These are phyloP conservation scores for Solanum hybrid DNA, from an alignment of 305 asterid genomes.

Conservation along the genomic window DNA sequence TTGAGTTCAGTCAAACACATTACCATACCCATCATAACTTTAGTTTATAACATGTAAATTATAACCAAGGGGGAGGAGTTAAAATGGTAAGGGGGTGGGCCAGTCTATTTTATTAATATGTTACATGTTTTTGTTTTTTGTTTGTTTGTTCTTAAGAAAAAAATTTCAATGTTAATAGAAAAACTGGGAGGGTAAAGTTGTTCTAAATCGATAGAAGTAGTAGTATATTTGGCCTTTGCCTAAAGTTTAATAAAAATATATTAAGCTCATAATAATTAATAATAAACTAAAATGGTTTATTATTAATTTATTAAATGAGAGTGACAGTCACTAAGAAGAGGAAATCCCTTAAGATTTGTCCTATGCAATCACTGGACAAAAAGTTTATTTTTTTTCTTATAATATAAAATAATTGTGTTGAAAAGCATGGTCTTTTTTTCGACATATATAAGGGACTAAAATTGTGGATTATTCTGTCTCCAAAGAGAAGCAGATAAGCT, in stretches of 20 bases:
- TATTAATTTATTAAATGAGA: neutral
- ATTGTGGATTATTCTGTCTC: neutral
- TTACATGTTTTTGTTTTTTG: neutral
- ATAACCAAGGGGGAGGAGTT: neutral
- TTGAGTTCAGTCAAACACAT: neutral
- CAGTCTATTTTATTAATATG: neutral
- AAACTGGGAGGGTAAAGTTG: neutral
- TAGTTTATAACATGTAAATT: neutral
- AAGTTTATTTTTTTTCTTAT: neutral
- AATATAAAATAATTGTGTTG: neutral
- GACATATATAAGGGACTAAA: neutral
- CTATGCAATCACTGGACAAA: neutral
- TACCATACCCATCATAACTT: neutral
- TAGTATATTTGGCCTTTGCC: neutral
- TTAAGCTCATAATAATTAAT: neutral
- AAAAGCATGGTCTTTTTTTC: neutral
- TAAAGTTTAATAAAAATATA: too few species aligned
- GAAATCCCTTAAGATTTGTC: neutral
- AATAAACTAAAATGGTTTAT: neutral
- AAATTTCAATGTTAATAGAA: neutral
- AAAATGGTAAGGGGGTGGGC: neutral
- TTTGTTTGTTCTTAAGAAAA: too few species aligned
- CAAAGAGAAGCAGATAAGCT: conserved; percentile 2
- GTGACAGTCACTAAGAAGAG: neutral
- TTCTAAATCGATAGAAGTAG: neutral